Conservation (phyloP, 352 stramenopile genomes). For the Thalassiosira delicatula region DNA sequence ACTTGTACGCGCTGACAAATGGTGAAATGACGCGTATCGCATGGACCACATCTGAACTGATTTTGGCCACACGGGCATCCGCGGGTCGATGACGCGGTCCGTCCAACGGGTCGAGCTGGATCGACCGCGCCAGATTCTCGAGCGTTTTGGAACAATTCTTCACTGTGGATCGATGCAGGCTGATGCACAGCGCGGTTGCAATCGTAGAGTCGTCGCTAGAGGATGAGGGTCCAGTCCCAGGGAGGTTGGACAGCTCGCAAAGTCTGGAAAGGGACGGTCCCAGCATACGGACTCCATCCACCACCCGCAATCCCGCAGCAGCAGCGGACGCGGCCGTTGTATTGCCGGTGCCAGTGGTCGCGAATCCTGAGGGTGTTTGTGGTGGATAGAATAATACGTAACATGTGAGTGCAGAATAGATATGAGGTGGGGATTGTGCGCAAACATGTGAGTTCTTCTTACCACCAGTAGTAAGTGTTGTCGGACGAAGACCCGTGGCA, state of each 20-base stretch:
- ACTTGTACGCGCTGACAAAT: slow-evolving; percentile 83
- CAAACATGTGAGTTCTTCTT: too few relatives aligned
- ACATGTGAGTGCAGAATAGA: too few relatives aligned
- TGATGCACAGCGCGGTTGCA: slow-evolving; percentile 80
- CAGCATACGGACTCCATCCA: slow-evolving; percentile 83
- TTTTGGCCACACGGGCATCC: slow-evolving; percentile 71
- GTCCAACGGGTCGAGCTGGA: slow-evolving; percentile 79
- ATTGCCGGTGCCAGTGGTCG: too few relatives aligned
- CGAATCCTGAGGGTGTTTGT: too few relatives aligned
- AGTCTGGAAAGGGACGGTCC: slow-evolving; percentile 81
- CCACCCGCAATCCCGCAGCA: slow-evolving; percentile 75
- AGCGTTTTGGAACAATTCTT: slow-evolving; percentile 81
- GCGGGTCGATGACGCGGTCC: slow-evolving; percentile 65
- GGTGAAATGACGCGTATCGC: slow-evolving; percentile 77
- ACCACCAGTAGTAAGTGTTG: slow-evolving; percentile 17
- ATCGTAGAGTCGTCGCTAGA: slow-evolving; percentile 53
- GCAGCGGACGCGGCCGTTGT: slow-evolving; percentile 75
- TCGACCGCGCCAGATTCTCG: slow-evolving; percentile 82
- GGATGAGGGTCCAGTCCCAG: slow-evolving; percentile 39
- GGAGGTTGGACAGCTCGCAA: slow-evolving; percentile 66
- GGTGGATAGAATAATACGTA: too few relatives aligned
- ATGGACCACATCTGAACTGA: slow-evolving; percentile 80
- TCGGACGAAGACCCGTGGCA: slow-evolving; percentile 9
- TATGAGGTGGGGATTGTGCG: too few relatives aligned
- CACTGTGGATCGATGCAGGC: slow-evolving; percentile 82